These are phyloP conservation scores for Bolboschoenus planiculmis DNA, from an alignment of 176 grass and related monocot species.

Conservation along the genomic window DNA sequence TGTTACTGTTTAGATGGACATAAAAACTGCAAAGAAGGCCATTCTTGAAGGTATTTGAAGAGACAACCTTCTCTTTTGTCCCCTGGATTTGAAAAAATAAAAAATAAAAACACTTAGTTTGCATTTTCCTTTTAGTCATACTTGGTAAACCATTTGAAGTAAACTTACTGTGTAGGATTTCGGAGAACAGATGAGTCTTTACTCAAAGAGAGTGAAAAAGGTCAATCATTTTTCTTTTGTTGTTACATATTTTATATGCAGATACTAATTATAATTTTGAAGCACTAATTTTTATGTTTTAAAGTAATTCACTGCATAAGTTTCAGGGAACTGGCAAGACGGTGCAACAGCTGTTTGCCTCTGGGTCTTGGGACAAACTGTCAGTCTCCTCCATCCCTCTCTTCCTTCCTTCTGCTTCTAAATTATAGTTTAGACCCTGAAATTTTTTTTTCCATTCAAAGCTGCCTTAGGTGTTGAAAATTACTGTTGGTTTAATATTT, in stretches of 20 bases:
- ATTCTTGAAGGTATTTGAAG: slow-evolving; percentile 68
- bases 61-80: slow-evolving; percentile 7
- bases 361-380: slow-evolving; percentile 75
- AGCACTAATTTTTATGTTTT: not conserved
- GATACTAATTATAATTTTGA: not conserved
- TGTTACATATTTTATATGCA: not conserved
- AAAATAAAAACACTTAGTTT: not conserved
- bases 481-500: not conserved
- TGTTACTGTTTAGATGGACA: slow-evolving; percentile 52
- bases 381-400: slow-evolving; percentile 28
- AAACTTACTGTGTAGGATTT: slow-evolving; percentile 47
- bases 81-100: not conserved
- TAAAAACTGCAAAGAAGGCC: slow-evolving; percentile 79
- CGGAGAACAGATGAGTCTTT: slow-evolving; percentile 60
- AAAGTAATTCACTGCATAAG: not conserved
- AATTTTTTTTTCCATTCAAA: not conserved
- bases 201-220: slow-evolving; percentile 82
- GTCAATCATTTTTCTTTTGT: slow-evolving; percentile 17
- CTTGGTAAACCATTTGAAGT: not conserved
- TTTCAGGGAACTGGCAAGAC: slow-evolving; percentile 91
- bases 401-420: not conserved
- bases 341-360: slow-evolving; percentile 87
- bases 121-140: not conserved
- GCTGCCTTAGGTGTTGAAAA: not conserved
- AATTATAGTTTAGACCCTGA: not conserved